Conservation (phyloP, 2,329 filamentous ascomycete species). For the Cladophialophora carrionii region DNA sequence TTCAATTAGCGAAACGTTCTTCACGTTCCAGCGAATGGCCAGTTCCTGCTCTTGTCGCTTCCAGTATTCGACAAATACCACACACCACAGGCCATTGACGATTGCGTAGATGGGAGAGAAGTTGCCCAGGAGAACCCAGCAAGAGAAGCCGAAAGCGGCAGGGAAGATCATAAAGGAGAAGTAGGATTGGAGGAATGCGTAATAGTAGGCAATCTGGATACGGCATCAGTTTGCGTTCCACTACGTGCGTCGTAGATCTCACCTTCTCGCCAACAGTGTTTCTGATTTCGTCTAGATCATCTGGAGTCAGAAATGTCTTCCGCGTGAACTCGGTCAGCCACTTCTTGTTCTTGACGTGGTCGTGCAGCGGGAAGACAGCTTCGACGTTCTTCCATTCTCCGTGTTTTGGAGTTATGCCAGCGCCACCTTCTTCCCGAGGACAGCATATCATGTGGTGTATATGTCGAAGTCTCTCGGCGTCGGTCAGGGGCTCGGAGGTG, state of each 20-base stretch:
- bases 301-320: slow-evolving; percentile 67
- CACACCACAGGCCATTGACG: slow-evolving; percentile 79
- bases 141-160: slow-evolving; percentile 72
- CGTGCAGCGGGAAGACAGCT: slow-evolving; percentile 77
- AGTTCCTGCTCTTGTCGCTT: slow-evolving; percentile 89
- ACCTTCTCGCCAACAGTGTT: slow-evolving; percentile 75
- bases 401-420: slow-evolving; percentile 70
- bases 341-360: slow-evolving; percentile 72
- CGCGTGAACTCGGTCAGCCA: slow-evolving; percentile 76
- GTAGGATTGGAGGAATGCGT: slow-evolving; percentile 90
- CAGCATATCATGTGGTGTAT: slow-evolving; percentile 84
- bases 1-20: slow-evolving; percentile 80
- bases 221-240: slow-evolving; percentile 5
- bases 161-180: slow-evolving; percentile 84
- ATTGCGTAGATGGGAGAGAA: slow-evolving; percentile 83
- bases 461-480: slow-evolving; percentile 84
- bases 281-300: slow-evolving; percentile 73
- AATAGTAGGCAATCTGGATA: slow-evolving; percentile 81
- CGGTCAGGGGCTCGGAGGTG: slow-evolving; percentile 74
- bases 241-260: slow-evolving; percentile 1
- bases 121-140: slow-evolving; percentile 80
- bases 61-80: slow-evolving; percentile 93
- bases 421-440: slow-evolving; percentile 73
- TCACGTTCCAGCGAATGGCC: slow-evolving; percentile 84
- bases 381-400: slow-evolving; percentile 74